Evolutionary conservation across 495 filamentous ascomycete genomes (phyloP).

Genomic region (Annulohypoxylon stygium): DNA sequence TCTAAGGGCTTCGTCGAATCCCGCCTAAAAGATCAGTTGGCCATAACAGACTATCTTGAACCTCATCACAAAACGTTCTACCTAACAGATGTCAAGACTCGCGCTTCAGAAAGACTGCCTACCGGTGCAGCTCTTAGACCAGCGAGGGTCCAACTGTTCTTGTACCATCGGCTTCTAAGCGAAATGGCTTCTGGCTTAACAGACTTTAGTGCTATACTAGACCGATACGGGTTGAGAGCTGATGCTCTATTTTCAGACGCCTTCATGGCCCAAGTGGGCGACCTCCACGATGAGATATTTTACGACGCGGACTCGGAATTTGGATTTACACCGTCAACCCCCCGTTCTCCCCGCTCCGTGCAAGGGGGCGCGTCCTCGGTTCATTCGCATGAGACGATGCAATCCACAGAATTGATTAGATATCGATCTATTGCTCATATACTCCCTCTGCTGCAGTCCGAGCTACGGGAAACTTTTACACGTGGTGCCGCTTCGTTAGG

Average conservation of each 20-base stretch:
- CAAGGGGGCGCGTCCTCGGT: neutral
- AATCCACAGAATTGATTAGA: slow-evolving; percentile 58
- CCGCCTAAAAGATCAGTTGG: slow-evolving; percentile 38
- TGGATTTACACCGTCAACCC: slow-evolving; percentile 19
- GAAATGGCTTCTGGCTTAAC: slow-evolving; percentile 78
- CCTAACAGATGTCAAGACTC: slow-evolving; percentile 91
- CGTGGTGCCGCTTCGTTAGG: slow-evolving; percentile 63
- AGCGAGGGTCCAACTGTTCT: slow-evolving; percentile 86
- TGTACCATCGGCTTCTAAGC: slow-evolving; percentile 90
- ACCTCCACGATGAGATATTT: slow-evolving; percentile 71
- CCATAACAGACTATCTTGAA: slow-evolving; percentile 56
- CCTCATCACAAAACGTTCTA: slow-evolving; percentile 80
- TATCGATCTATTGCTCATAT: slow-evolving; percentile 59
- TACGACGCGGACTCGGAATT: slow-evolving; percentile 53
- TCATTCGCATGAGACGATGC: slow-evolving; percentile 36
- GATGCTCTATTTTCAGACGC: slow-evolving; percentile 76
- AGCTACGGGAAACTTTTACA: slow-evolving; percentile 70
- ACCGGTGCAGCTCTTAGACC: slow-evolving; percentile 76
- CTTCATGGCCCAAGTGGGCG: slow-evolving; percentile 83
- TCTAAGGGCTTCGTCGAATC: slow-evolving; percentile 38
- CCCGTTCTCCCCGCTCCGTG: slow-evolving; percentile 7
- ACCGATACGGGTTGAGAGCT: slow-evolving; percentile 75
- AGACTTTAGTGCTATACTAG: slow-evolving; percentile 73
- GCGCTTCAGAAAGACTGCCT: slow-evolving; percentile 71
- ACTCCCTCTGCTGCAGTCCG: slow-evolving; percentile 54